Percentiles rank a stretch among this genome's conserved stretches.
Conservation (phyloP, 2,329 filamentous ascomycete genomes). For the Calonectria pseudoturangicola region DNA sequence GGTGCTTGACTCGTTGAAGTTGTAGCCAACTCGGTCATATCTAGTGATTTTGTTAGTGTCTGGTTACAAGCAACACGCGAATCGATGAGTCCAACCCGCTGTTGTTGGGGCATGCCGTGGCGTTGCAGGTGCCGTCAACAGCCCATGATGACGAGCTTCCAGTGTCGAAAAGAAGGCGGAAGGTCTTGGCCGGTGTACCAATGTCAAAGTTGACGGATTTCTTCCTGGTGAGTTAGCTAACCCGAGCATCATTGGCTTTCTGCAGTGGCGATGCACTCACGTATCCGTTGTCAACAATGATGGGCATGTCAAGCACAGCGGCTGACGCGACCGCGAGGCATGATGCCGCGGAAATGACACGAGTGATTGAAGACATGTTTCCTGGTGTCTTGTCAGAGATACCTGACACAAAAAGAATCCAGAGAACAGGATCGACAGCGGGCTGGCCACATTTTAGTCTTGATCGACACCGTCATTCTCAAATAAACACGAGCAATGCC, state of each 20-base stretch:
- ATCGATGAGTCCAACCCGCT: constrained; percentile 48
- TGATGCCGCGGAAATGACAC: constrained; percentile 16
- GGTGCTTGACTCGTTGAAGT: constrained; percentile 53
- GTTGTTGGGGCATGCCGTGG: constrained; percentile 53
- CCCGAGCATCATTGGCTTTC: background rate
- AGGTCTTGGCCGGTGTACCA: constrained; percentile 56
- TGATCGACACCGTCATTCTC: background rate
- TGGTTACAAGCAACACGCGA: too few relatives aligned
- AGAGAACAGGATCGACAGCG: background rate
- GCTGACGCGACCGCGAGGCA: constrained; percentile 25
- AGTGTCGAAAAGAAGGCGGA: constrained; percentile 59
- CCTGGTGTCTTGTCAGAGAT: constrained; percentile 3
- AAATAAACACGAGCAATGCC: background rate
- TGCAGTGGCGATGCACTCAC: constrained; percentile 24
- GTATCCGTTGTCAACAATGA: constrained; percentile 41
- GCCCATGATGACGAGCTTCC: constrained; percentile 61
- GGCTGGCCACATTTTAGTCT: background rate
- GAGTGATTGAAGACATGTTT: constrained; percentile 14
- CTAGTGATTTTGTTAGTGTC: constrained; percentile 32
- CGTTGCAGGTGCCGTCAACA: constrained; percentile 52
- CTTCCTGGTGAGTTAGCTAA: constrained; percentile 15
- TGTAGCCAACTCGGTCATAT: constrained; percentile 56
- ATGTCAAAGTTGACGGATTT: constrained; percentile 34
- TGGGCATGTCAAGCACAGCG: constrained; percentile 40
- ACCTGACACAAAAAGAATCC: background rate